These are phyloP conservation scores for Teratosphaeria nubilosa DNA, from an alignment of 2,329 filamentous ascomycete genomes.

Conservation along the genomic window DNA sequence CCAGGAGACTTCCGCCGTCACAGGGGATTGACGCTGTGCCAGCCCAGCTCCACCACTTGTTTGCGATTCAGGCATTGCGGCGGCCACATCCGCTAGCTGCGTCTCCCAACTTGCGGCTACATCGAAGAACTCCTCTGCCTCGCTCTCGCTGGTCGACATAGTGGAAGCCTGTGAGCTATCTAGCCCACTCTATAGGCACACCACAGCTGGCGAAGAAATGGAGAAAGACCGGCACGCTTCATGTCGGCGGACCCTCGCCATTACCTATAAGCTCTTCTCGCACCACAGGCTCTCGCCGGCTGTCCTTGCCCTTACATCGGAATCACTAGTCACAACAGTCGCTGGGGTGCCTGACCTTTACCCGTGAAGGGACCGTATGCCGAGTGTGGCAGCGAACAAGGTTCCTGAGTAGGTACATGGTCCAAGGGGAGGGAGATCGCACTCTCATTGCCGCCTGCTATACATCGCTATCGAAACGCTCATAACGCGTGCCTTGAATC, in stretches of 20 bases:
- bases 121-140: not conserved
- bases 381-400: not conserved
- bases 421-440: not conserved
- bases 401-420: not conserved
- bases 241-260: not conserved
- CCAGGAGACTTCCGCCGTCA: not conserved
- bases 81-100: not conserved
- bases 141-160: not conserved
- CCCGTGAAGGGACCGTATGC: not conserved
- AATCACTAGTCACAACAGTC: not conserved
- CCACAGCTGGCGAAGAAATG: not conserved
- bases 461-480: not conserved
- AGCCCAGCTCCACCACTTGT: not conserved
- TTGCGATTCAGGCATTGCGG: not conserved
- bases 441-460: not conserved
- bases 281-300: not conserved
- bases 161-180: not conserved
- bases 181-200: not conserved
- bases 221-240: not conserved
- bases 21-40: not conserved
- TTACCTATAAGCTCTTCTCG: not conserved
- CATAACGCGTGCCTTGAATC: not conserved
- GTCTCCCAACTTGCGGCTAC: not conserved
- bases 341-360: not conserved
- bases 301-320: not conserved